Base-by-base conservation (phyloP, 177 flowering plant genomes). In the Vitis hybrid region DNA sequence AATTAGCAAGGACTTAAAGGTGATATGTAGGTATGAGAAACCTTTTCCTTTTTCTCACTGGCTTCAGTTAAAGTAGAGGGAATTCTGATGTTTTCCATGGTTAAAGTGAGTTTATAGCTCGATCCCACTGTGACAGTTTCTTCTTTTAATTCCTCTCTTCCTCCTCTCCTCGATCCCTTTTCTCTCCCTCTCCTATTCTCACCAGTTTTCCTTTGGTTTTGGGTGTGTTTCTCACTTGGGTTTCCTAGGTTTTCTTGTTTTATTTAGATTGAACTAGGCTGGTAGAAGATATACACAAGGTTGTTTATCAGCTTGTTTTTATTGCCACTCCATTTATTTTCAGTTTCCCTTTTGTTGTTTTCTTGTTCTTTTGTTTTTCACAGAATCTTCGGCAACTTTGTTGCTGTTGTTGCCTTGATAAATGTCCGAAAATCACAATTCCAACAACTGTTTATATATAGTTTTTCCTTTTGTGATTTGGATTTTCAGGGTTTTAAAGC, bases 61-160 rank as follows among this genome's bases (percentile, higher is more conserved):
- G 75, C 82, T 89, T 86, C 97, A 74, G 92, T 88, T 89, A 91
- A 91, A 88, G 94, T 83, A 49, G 21, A 76, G 77, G 68, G 71
- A 82, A 67, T 79, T 86, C 85, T 78, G 83, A 73, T 82, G 76
- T 80, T 79, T 79, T 80, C 69, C 75, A 74, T 80, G 78, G 75
- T 79, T 82, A 84, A 83, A 84, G 84, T 74, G 60, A 69, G 72
- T 83, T 82, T 82, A 82, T 86, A 77, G 74, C 75, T 81, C 83
- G 62, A 74, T 40, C 78, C 59, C 60, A 52, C 72, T 66, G 67
- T 66, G 30, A 74, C 84, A 74, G 84, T 82, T 84, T 83, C 80
- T 65, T 78, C 82, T 82, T 78, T 80, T 27, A 27, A 27, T 27
- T 78, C 62, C 63, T 75, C 77, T 48, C 56, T 52, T 66, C 35